These are phyloP conservation scores for Kokia cookei DNA, from an alignment of 441 rosid species.

Conservation along the genomic window DNA sequence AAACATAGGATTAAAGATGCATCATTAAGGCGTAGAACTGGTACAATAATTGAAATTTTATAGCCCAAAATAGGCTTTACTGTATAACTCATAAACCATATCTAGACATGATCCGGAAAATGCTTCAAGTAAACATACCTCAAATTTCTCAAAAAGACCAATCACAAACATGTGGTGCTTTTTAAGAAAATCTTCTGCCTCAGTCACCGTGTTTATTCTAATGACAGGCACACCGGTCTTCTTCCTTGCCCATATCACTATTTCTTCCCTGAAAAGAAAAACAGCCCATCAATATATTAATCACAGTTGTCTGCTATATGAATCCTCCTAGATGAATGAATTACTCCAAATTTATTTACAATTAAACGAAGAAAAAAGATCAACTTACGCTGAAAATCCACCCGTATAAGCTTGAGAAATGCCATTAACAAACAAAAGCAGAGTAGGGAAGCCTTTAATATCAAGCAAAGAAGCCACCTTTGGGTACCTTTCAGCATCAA, in stretches of 20 bases:
- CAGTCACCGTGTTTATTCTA: conserved; percentile 38
- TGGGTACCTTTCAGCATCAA: conserved; percentile 80
- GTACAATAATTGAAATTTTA: neutral
- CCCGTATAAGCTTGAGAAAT: conserved; percentile 66
- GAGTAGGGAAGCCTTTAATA: conserved; percentile 74
- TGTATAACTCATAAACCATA: neutral
- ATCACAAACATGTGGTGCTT: conserved; percentile 49
- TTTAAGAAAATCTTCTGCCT: conserved; percentile 57
- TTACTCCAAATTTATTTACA: neutral
- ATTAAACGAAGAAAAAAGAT: neutral
- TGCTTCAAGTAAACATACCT: conserved; percentile 36
- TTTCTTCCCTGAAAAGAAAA: conserved; percentile 51
- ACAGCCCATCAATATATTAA: conserved; percentile 6
- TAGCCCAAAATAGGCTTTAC: neutral
- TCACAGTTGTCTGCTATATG: neutral
- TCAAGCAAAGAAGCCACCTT: conserved; percentile 58
- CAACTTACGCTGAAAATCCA: conserved; percentile 66
- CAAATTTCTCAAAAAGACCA: conserved; percentile 61
- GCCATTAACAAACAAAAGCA: conserved; percentile 76
- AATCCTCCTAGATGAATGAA: neutral
- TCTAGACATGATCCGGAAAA: neutral
- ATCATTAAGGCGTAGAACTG: neutral
- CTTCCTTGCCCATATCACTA: conserved; percentile 81
- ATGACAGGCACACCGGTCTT: conserved; percentile 66
- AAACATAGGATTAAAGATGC: neutral